Percentiles rank a stretch among this genome's conserved stretches.
Conservation (phyloP, 139 green algal species). For the Mesostigma viride region DNA sequence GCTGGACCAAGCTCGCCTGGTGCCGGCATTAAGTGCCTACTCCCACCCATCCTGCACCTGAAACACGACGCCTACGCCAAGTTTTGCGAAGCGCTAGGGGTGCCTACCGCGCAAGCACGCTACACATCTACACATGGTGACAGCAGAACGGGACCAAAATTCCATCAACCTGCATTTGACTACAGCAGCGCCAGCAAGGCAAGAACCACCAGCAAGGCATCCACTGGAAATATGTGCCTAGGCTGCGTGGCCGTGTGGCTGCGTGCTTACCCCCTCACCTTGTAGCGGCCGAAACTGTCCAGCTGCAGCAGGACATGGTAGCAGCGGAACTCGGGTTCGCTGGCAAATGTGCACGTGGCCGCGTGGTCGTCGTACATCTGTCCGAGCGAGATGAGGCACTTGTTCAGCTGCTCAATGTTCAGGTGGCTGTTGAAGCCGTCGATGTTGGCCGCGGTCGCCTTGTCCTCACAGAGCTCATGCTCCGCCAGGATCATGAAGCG, state of each 20-base stretch:
- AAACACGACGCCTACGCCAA: no score
- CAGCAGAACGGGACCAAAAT: background rate
- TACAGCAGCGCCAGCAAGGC: no score
- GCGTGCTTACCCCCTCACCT: no score
- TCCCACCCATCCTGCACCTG: no score
- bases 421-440: slow-evolving; percentile 69
- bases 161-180: background rate
- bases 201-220: no score
- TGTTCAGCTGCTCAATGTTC: slow-evolving; percentile 75
- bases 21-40: no score
- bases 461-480: slow-evolving; percentile 51
- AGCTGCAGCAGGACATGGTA: slow-evolving; percentile 60
- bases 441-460: slow-evolving; percentile 9
- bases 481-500: slow-evolving; percentile 64
- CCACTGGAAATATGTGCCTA: no score
- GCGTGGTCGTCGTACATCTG: slow-evolving; percentile 52
- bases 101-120: no score
- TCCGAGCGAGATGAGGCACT: slow-evolving; percentile 51
- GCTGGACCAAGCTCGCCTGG: no score
- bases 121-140: background rate
- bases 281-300: slow-evolving; percentile 55
- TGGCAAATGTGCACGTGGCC: background rate
- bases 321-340: slow-evolving; percentile 55
- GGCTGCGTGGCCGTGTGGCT: no score
- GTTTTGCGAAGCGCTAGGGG: no score